Evolutionary conservation across 345 rosid genomes (phyloP).

Genomic region (Eucalyptus melliodora): DNA sequence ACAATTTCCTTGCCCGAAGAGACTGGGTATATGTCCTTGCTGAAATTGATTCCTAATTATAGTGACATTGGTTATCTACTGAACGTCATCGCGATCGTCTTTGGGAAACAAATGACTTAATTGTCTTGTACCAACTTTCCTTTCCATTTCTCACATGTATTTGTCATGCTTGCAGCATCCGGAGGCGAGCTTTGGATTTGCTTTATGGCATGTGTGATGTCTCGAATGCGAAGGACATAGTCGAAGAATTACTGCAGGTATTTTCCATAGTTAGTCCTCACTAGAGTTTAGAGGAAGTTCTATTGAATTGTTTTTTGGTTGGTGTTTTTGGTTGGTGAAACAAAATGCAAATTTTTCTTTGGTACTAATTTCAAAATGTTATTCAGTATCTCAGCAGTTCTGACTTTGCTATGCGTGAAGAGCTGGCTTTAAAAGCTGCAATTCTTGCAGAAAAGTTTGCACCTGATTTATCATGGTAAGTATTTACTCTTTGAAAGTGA

Average conservation of each 20-base stretch:
- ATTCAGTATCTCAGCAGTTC: slow-evolving; percentile 92
- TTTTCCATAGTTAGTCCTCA: background rate
- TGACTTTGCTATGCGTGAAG: slow-evolving; percentile 98
- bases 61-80: background rate
- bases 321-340: background rate
- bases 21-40: background rate
- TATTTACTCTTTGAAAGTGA: background rate
- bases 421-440: slow-evolving; percentile 96
- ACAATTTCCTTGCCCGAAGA: background rate
- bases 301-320: background rate
- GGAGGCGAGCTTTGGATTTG: slow-evolving; percentile 99
- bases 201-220: slow-evolving; percentile 98
- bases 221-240: slow-evolving; percentile 99
- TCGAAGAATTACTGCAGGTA: slow-evolving; percentile 97
- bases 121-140: no score
- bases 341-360: background rate
- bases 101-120: background rate
- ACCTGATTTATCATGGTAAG: slow-evolving; percentile 98
- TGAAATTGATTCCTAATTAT: background rate
- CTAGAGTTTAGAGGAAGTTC: background rate
- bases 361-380: slow-evolving; percentile 2
- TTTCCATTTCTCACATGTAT: background rate
- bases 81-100: background rate
- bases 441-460: slow-evolving; percentile 99
- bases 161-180: slow-evolving; percentile 48